A percentile compares a stretch with the other conserved stretches of the same genome.
These are phyloP conservation scores for Solanum etuberosum DNA, from an alignment of 257 asterid genomes.

Conservation along the genomic window DNA sequence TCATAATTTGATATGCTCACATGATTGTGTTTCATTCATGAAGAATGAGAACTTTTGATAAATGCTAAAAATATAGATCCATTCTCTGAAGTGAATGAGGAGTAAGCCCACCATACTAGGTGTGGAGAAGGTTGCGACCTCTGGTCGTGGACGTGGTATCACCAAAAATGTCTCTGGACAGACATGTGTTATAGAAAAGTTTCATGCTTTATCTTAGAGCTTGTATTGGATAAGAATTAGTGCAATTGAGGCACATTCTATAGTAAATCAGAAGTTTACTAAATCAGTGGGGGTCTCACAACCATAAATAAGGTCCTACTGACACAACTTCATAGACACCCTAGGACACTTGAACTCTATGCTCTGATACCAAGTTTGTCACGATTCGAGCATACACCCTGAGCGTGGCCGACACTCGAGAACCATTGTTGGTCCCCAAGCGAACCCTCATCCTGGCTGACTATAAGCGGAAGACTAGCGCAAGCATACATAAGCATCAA, in stretches of 20 bases:
- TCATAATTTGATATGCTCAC: neutral
- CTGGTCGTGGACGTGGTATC: neutral
- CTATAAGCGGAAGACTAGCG: neutral
- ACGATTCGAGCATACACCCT: neutral
- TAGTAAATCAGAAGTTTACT: neutral
- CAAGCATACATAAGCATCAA: neutral
- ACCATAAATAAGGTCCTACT: neutral
- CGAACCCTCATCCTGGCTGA: too few relatives aligned
- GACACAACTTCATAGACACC: neutral
- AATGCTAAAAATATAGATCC: neutral
- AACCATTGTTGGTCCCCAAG: too few relatives aligned
- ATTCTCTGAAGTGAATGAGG: neutral
- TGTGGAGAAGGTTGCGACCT: neutral
- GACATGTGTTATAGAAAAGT: neutral
- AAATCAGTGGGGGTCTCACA: neutral
- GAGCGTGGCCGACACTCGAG: fast-evolving
- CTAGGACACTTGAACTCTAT: neutral
- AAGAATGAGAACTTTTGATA: neutral
- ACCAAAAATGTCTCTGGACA: neutral
- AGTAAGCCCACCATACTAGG: neutral
- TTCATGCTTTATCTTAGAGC: neutral
- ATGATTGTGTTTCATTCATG: neutral
- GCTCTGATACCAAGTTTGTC: neutral
- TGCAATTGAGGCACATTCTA: neutral
- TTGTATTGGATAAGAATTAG: neutral